Evolutionary conservation across 1,284 basidiomycete species (phyloP), one percentile per base, ranked within the genome.

Genomic region (Melanopsichium pennsylvanicum): DNA sequence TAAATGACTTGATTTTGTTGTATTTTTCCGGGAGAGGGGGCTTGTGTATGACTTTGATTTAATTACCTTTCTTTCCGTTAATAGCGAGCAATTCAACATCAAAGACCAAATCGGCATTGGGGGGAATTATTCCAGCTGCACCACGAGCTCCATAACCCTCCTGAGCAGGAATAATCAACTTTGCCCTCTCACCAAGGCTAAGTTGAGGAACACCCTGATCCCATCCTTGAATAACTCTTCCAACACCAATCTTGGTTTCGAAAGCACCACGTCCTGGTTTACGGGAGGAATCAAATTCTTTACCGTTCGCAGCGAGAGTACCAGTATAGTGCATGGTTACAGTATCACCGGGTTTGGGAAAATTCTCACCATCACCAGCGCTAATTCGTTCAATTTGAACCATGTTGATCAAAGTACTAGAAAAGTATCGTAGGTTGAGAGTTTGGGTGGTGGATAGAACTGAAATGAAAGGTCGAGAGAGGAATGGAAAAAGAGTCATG

Each of bases 1-100:
- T n/a, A n/a, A n/a, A n/a, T n/a, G n/a, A n/a, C n/a, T n/a, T n/a
- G n/a, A n/a, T n/a, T n/a, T n/a, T n/a, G n/a, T n/a, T n/a, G n/a
- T n/a, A n/a, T n/a, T n/a, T n/a, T n/a, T n/a, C n/a, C n/a, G n/a
- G n/a, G 27, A 29, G 27, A 29, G 13, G 27, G 27, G 27, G 7
- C 8, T 8, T 8, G 27, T 8, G 27, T 8, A 29, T 7, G 13
- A 29, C n/a, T n/a, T 29, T 7, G 27, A 29, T 7, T 7, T 43
- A 63, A 54, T 50, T 44, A 56, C 56, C 37, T 2, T 16, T 35
- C 59, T 72, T 67, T 46, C 70, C 74, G 72, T 83, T 81, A 76
- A 83, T 82, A 57, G 75, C 78, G 70, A 83, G 77, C 22, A 83
- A 74, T 73, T 83, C 82, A 46, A 83, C 82, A 55, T 83, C 78